Evolutionary conservation across 1,139 yeast species (phyloP).

Genomic region (Suhomyces guaymorum): DNA sequence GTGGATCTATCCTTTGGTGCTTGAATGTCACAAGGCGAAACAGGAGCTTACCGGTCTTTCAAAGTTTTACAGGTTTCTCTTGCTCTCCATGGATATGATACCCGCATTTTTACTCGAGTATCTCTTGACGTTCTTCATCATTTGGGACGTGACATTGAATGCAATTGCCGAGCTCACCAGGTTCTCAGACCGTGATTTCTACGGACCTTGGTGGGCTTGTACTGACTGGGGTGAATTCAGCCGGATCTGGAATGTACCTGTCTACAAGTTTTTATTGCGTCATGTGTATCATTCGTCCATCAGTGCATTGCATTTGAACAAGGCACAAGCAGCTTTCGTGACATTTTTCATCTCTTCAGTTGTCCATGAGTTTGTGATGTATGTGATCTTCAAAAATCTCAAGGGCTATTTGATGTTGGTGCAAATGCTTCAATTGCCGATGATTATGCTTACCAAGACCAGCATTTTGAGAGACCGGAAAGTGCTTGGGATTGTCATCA

Average conservation of each 20-base stretch:
- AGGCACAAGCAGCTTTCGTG: slow-evolving; percentile 66
- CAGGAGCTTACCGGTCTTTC: slow-evolving; percentile 43
- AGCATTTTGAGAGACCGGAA: slow-evolving; percentile 53
- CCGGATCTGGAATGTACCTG: slow-evolving; percentile 93
- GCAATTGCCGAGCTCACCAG: slow-evolving; percentile 83
- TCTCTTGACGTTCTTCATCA: slow-evolving; percentile 76
- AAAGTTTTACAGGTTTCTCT: slow-evolving; percentile 56
- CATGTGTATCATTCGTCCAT: slow-evolving; percentile 95
- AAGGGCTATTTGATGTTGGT: slow-evolving; percentile 77
- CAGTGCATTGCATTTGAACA: slow-evolving; percentile 68
- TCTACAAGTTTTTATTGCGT: slow-evolving; percentile 83
- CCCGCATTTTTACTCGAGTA: slow-evolving; percentile 79
- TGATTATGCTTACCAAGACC: slow-evolving; percentile 55
- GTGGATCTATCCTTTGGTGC: slow-evolving; percentile 73
- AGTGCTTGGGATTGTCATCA: slow-evolving; percentile 74
- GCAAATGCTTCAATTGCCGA: slow-evolving; percentile 83
- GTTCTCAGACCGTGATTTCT: slow-evolving; percentile 89
- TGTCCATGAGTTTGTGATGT: slow-evolving; percentile 92
- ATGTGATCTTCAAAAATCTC: slow-evolving; percentile 72
- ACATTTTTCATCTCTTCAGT: slow-evolving; percentile 82
- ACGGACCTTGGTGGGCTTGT: slow-evolving; percentile 98
- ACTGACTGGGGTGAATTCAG: slow-evolving; percentile 93
- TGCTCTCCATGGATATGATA: slow-evolving; percentile 69
- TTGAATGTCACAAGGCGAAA: slow-evolving; percentile 57
- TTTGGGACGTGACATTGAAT: slow-evolving; percentile 92